Percentiles rank a stretch among this genome's conserved stretches.
Conservation (phyloP, 2,329 filamentous ascomycete species). For the Pseudopyrenochaeta lycopersici region DNA sequence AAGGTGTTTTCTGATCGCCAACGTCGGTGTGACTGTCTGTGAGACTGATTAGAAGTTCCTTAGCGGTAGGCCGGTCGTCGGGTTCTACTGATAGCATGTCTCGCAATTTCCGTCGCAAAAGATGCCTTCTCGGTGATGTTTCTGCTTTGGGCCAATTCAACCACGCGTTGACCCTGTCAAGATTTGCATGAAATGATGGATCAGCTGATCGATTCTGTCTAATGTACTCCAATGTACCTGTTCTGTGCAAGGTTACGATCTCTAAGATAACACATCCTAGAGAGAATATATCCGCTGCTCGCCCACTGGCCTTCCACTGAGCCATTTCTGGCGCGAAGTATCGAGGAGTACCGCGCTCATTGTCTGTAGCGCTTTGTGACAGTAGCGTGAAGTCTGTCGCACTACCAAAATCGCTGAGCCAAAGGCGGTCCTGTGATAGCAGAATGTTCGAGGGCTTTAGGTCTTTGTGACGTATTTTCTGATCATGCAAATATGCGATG, state of each 20-base stretch:
- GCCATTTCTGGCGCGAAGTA: slow-evolving; percentile 33
- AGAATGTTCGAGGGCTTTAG: slow-evolving; percentile 32
- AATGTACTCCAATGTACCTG: slow-evolving; percentile 68
- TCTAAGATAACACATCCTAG: slow-evolving; percentile 77
- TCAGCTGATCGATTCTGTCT: slow-evolving; percentile 63
- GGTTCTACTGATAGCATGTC: slow-evolving; percentile 10
- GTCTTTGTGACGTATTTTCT: slow-evolving; percentile 33
- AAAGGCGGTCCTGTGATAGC: slow-evolving; percentile 15
- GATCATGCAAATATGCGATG: slow-evolving; percentile 26
- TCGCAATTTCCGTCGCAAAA: slow-evolving; percentile 5
- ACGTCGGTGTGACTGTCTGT: not conserved
- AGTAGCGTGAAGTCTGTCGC: slow-evolving; percentile 32
- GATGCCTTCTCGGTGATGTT: slow-evolving; percentile 40
- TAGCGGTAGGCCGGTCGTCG: slow-evolving; percentile 8
- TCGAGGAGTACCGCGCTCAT: slow-evolving; percentile 28
- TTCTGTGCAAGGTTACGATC: slow-evolving; percentile 64
- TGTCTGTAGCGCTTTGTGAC: slow-evolving; percentile 30
- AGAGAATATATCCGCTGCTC: slow-evolving; percentile 72
- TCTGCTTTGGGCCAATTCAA: slow-evolving; percentile 68
- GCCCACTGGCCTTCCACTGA: slow-evolving; percentile 13
- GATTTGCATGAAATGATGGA: slow-evolving; percentile 75
- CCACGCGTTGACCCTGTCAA: slow-evolving; percentile 73
- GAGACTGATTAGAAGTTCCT: slow-evolving; percentile 3
- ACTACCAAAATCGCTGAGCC: slow-evolving; percentile 33
- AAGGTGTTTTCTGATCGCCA: not conserved